Conservation (phyloP, 164 flowering plant species). For the Nymphaea thermarum region DNA sequence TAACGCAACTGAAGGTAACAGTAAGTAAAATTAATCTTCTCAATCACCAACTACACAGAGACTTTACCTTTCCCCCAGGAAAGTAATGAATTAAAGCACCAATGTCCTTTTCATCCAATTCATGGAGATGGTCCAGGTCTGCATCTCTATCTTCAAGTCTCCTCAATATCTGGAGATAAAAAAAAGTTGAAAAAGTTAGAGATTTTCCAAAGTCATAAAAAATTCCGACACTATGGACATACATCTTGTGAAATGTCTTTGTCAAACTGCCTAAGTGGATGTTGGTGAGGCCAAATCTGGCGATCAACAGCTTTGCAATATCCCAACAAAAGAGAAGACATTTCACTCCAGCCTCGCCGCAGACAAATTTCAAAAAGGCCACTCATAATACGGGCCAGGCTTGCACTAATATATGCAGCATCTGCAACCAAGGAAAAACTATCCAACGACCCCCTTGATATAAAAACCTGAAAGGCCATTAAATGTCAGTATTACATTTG, state of each 20-base stretch:
- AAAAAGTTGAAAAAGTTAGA: neutral
- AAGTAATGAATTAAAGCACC: constrained; percentile 84
- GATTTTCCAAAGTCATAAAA: neutral
- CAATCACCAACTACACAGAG: neutral
- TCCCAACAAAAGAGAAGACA: constrained; percentile 81
- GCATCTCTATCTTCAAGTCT: constrained; percentile 87
- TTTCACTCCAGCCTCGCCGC: constrained; percentile 97
- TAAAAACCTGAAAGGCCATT: constrained; percentile 59
- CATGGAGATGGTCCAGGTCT: constrained; percentile 74
- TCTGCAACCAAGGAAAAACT: constrained; percentile 86
- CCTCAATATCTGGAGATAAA: constrained; percentile 49
- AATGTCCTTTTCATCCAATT: constrained; percentile 93
- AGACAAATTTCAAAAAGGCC: constrained; percentile 94
- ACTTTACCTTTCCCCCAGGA: constrained; percentile 78
- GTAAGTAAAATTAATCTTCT: constrained; percentile 1
- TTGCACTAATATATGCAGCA: constrained; percentile 97
- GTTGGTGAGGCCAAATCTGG: constrained; percentile 95
- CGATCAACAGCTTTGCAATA: constrained; percentile 98
- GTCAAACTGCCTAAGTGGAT: constrained; percentile 95
- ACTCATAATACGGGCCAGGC: constrained; percentile 96
- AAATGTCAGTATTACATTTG: neutral
- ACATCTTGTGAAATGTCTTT: constrained; percentile 79
- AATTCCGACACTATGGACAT: constrained; percentile 12
- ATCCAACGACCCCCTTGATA: constrained; percentile 83
- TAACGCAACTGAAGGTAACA: neutral